Evolutionary conservation across 768 basidiomycete species (phyloP).

Genomic region (Holtermannia corniformis): DNA sequence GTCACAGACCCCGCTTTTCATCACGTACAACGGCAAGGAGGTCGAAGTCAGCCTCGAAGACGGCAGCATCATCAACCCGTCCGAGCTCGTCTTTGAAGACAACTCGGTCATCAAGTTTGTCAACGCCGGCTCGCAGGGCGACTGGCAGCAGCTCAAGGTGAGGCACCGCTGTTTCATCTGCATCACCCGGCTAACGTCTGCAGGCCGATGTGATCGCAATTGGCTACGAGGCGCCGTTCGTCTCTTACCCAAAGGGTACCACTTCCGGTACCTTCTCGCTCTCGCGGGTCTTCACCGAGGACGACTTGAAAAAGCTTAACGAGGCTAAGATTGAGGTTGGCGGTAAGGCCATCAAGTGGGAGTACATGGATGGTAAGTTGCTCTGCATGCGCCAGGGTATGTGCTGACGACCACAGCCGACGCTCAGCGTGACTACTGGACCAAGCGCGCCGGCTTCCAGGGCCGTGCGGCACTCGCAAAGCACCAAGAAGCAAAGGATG

Average conservation of each 20-base stretch:
- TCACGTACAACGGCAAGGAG: constrained; percentile 36
- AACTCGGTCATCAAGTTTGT: constrained; percentile 37
- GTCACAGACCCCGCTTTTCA: constrained; percentile 12
- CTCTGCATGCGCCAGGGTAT: neutral
- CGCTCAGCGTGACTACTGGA: constrained; percentile 39
- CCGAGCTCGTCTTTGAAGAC: constrained; percentile 24
- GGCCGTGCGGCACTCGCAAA: constrained; percentile 34
- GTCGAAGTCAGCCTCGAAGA: constrained; percentile 30
- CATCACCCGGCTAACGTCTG: neutral
- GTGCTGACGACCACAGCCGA: constrained; percentile 17
- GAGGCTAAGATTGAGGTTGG: constrained; percentile 34
- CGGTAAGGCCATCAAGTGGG: constrained; percentile 30
- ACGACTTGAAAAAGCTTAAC: constrained; percentile 26
- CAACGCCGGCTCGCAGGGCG: constrained; percentile 31
- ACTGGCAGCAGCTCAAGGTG: constrained; percentile 43
- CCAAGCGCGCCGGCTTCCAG: constrained; percentile 38
- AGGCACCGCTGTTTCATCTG: neutral
- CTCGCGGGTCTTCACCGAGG: constrained; percentile 28
- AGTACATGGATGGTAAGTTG: constrained; percentile 25
- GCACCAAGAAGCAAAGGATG: constrained; percentile 11
- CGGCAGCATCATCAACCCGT: constrained; percentile 30
- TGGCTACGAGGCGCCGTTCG: constrained; percentile 37
- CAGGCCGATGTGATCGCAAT: constrained; percentile 26
- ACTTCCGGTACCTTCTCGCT: constrained; percentile 34
- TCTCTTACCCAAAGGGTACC: constrained; percentile 38